These are phyloP conservation scores for Xylaria acuta DNA, from an alignment of 495 filamentous ascomycete genomes.

Conservation along the genomic window DNA sequence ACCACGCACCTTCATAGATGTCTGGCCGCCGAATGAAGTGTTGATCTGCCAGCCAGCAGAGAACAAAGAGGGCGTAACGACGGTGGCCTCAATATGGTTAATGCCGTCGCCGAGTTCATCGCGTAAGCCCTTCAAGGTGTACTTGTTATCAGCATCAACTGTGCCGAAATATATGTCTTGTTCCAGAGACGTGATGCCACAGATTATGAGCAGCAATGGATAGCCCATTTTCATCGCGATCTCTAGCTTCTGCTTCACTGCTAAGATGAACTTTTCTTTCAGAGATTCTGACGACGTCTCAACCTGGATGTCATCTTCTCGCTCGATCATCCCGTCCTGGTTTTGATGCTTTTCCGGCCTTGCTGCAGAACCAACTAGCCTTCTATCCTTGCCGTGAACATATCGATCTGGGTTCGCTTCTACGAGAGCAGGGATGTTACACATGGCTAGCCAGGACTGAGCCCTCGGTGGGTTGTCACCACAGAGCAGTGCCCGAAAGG, in stretches of 20 bases:
- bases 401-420: constrained; percentile 25
- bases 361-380: constrained; percentile 18
- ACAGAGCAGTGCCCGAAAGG: constrained; percentile 44
- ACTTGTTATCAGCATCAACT: background rate
- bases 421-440: constrained; percentile 30
- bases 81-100: constrained; percentile 28
- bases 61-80: constrained; percentile 38
- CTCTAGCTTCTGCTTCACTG: constrained; percentile 31
- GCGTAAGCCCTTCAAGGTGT: constrained; percentile 34
- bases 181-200: constrained; percentile 42
- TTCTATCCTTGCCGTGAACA: constrained; percentile 28
- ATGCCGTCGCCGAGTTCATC: constrained; percentile 34
- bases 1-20: constrained; percentile 12
- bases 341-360: background rate
- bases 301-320: constrained; percentile 34
- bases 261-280: constrained; percentile 25
- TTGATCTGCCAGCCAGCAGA: constrained; percentile 40
- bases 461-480: constrained; percentile 28
- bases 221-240: constrained; percentile 23
- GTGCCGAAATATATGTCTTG: constrained; percentile 45
- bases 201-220: constrained; percentile 43
- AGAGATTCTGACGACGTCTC: constrained; percentile 29
- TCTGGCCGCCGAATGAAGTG: constrained; percentile 25
- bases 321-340: background rate
- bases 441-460: constrained; percentile 44